A percentile compares a stretch with the other conserved stretches of the same genome.
These are phyloP conservation scores for Tetrapisispora namnaoensis DNA, from an alignment of 805 yeast species.

Conservation along the genomic window DNA sequence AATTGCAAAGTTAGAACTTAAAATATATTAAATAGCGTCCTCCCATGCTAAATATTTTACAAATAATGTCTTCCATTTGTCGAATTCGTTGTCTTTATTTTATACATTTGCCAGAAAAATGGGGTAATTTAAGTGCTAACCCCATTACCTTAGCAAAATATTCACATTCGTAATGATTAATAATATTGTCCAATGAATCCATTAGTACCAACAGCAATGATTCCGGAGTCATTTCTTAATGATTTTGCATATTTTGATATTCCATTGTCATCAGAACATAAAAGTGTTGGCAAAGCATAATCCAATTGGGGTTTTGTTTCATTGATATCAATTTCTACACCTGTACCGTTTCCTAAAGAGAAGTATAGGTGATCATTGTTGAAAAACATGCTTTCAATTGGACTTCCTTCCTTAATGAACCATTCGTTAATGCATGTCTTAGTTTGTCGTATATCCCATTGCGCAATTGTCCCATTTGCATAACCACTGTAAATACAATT, in stretches of 20 bases:
- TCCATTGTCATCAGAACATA: constrained; percentile 15
- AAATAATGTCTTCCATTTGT: no score
- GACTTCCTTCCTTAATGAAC: constrained; percentile 11
- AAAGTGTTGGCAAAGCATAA: constrained; percentile 8
- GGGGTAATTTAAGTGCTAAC: no score
- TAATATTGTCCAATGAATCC: constrained; percentile 11
- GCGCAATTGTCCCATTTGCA: constrained; percentile 27
- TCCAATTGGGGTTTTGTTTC: background rate
- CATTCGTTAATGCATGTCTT: constrained; percentile 8
- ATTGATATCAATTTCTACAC: constrained; percentile 6
- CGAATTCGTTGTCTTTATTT: no score
- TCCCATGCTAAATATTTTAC: no score
- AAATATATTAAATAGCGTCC: no score
- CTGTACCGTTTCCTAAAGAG: constrained; percentile 32
- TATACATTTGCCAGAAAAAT: no score
- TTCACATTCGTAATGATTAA: background rate
- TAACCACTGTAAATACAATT: constrained; percentile 29
- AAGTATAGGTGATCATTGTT: constrained; percentile 8
- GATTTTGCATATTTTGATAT: constrained; percentile 8
- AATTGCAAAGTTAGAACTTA: no score
- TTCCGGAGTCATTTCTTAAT: constrained; percentile 3
- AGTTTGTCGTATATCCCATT: constrained; percentile 34
- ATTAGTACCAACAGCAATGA: constrained; percentile 15
- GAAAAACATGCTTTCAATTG: constrained; percentile 16
- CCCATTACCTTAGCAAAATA: background rate